phyloP scores from a whole-genome alignment of 2,329 filamentous ascomycete genomes.

The Pyrenochaeta sp. region DNA sequence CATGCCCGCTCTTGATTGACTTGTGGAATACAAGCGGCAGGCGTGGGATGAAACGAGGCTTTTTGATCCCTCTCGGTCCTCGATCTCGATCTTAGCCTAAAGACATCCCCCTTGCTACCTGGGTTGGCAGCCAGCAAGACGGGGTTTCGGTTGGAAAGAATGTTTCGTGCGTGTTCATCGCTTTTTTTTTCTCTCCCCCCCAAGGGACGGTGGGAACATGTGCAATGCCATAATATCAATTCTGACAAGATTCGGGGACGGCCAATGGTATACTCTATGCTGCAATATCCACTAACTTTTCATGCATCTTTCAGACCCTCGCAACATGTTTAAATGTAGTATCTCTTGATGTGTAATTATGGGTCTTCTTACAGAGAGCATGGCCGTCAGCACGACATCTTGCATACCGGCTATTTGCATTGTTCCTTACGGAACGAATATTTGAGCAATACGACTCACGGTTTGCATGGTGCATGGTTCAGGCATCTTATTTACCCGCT shows the following conservation, averaged over 20 bases:
- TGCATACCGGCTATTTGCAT: constrained; percentile 1
- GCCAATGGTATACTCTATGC: not conserved
- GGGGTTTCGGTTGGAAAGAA: not conserved
- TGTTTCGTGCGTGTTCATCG: not conserved
- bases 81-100: constrained; percentile 7
- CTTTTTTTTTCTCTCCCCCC: no score
- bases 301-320: not conserved
- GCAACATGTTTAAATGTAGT: not conserved
- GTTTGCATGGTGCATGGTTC: not conserved
- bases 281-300: not conserved
- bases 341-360: not conserved
- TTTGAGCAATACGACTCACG: not conserved
- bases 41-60: not conserved
- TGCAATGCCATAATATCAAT: not conserved
- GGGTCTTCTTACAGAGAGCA: not conserved
- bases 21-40: not conserved
- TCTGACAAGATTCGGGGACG: not conserved
- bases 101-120: not conserved
- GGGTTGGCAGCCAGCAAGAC: not conserved
- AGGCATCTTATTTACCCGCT: constrained; percentile 2
- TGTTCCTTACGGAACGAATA: not conserved
- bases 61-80: not conserved
- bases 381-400: constrained; percentile 1
- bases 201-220: not conserved
- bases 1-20: not conserved